Evolutionary conservation across 129 eudicot species (phyloP), one percentile per base, ranked within the genome.

Genomic region (Gnaphalium uliginosum): DNA sequence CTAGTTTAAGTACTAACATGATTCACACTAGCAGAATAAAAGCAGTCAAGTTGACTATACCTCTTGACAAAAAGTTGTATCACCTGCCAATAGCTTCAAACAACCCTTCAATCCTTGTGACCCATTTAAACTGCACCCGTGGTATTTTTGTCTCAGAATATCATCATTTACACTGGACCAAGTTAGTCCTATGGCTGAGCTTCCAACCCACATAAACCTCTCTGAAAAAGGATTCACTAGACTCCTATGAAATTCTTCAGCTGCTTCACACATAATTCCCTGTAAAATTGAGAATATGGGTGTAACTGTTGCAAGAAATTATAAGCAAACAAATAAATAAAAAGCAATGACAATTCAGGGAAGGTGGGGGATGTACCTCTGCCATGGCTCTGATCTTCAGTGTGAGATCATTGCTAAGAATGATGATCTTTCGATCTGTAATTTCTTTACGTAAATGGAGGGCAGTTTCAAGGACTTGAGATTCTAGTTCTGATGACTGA

Each of bases 331-430:
- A 61, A 35, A 33, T 1, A 39, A 39, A 61, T 9, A 39, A 9
- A 39, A 9, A 9, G 46, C 14, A 48, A 68, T 37, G 46, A 33
- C 69, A 51, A 62, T 26, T 19, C 18, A 6, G 13, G 56, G 37
- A 2, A 46, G 3, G 27, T 18, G 17, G 30, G 11, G 29, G 51
- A 59, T 84, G 69, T 87, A 95, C 99, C 60, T 91, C 92, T 84
- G 95, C 89, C 97, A 95, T 95, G 81, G 97, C 89, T 81, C 89
- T 95, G 84, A 91, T 95, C 88, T 89, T 95, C 68, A 89, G 69
- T 19, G 92, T 51, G 70, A 86, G 76, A 78, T 91, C 91, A 78
- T 79, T 57, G 25, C 86, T 87, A 53, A 94, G 97, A 82, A 94
- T 82, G 78, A 90, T 87, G 71, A 89, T 70, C 69, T 81, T 84